Base-by-base conservation (phyloP, 2,329 filamentous ascomycete species). In the Penicillium sp. region DNA sequence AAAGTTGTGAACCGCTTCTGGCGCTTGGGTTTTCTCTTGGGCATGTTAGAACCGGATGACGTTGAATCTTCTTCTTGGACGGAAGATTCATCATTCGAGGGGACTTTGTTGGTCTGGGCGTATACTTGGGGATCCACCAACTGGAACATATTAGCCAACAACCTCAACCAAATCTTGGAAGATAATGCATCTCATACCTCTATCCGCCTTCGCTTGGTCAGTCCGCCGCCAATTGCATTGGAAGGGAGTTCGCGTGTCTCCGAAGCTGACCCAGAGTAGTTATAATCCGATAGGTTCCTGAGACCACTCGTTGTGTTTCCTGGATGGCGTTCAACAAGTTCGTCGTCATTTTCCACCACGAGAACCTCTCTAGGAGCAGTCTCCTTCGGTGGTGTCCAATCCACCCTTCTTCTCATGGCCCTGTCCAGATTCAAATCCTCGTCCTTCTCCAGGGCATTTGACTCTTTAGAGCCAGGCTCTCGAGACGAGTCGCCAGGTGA, bases 1-100 rank as follows among this genome's bases (percentile, higher is more conserved):
- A 95, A 84, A 0, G 89, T 95, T 35, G 82, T 82, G 0, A 83
- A 71, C 66, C 86, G 91, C 69, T 87, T 89, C 3, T 78, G 71
- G 4, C 75, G 73, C 56, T 82, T 86, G 20, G 55, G 33, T 33
- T 63, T 63, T 42, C 60, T 61, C 33, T 54, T 56, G 6, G 48
- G 4, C 18, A 23, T 23, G 20, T 54, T 51, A 7, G 49, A 27
- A 28, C 28, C 27, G 27, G 53, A 50, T 3, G 49, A 49, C 44
- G 54, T 49, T 18, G 55, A 48, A 8, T 46, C 32, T 38, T 52
- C 53, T n/a, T 46, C 51, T 20, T 62, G 54, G 3, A 46, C 50
- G n/a, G 47, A 43, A 8, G 18, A 18, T n/a, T 55, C 54, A 4
- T 50, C 53, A 12, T 46, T 53, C 20, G 38, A 41, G 13, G 49